Evolutionary conservation across 805 yeast genomes (phyloP).

Genomic region (Ogataea saltuana): DNA sequence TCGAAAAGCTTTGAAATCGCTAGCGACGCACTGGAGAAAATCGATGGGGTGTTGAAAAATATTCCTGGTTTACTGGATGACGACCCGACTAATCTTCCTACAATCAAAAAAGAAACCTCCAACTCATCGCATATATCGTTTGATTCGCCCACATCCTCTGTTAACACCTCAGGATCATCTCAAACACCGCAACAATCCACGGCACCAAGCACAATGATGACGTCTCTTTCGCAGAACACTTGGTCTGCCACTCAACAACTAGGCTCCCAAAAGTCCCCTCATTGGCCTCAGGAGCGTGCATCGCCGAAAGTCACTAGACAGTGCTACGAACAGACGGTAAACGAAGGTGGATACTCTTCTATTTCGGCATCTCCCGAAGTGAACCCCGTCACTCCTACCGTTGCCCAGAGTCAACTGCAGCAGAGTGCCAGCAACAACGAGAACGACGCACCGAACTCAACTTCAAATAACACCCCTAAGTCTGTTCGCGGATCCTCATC

Average conservation of each 20-base stretch:
- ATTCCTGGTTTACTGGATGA: constrained; percentile 63
- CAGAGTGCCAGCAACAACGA: too few species aligned
- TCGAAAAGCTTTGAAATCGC: constrained; percentile 79
- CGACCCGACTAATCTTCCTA: constrained; percentile 11
- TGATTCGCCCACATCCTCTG: constrained; percentile 12
- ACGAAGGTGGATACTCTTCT: constrained; percentile 4
- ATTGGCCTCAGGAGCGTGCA: too few species aligned
- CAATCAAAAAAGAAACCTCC: constrained; percentile 2
- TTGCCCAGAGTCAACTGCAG: constrained; percentile 2
- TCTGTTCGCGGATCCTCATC: background rate
- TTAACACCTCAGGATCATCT: constrained; percentile 6
- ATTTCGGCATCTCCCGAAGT: constrained; percentile 11
- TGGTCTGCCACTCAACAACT: too few species aligned
- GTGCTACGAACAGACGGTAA: background rate
- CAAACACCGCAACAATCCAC: background rate
- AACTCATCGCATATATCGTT: constrained; percentile 9
- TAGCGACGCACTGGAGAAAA: constrained; percentile 66
- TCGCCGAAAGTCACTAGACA: background rate
- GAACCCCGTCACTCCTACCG: constrained; percentile 11
- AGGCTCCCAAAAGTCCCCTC: too few species aligned
- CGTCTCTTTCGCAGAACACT: too few species aligned
- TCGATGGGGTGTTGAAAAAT: constrained; percentile 70
- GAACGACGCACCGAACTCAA: constrained; percentile 1
- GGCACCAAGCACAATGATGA: too few species aligned
- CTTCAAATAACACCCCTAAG: background rate